Percentiles rank a stretch among this genome's conserved stretches.
phyloP scores from a whole-genome alignment of 192 early-diverging fungal genomes.

The Phlyctochytrium bullatum region DNA sequence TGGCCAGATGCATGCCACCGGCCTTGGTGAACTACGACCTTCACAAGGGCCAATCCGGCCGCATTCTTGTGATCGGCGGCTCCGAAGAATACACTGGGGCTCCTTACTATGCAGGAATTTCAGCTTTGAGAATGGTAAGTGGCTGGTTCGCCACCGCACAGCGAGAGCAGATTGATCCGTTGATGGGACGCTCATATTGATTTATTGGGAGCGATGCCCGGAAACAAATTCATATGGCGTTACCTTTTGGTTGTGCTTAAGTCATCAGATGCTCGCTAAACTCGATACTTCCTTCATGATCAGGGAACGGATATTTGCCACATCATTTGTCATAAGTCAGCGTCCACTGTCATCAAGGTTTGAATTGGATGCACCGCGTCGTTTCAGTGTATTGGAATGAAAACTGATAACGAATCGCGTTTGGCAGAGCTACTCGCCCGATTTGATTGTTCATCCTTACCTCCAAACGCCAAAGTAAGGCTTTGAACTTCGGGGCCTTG shows the following conservation, averaged over 20 bases:
- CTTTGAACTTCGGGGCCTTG: too few species aligned
- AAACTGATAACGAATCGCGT: not conserved
- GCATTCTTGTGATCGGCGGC: slow-evolving; percentile 73
- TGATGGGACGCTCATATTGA: too few species aligned
- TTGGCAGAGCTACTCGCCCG: slow-evolving; percentile 66
- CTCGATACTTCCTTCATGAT: not conserved
- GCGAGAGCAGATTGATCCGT: too few species aligned
- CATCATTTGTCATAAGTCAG: slow-evolving; percentile 80
- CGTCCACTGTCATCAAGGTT: slow-evolving; percentile 74
- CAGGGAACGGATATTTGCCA: slow-evolving; percentile 84
- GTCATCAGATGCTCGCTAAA: too few species aligned
- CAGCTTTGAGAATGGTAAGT: slow-evolving; percentile 66
- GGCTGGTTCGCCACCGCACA: too few species aligned
- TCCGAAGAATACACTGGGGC: slow-evolving; percentile 80
- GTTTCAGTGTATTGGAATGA: not conserved
- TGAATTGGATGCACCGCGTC: not conserved
- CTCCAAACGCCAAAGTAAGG: slow-evolving; percentile 34
- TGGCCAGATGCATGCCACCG: too few species aligned
- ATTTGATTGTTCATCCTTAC: slow-evolving; percentile 94
- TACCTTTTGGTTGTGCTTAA: too few species aligned
- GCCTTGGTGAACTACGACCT: too few species aligned
- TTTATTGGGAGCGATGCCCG: too few species aligned
- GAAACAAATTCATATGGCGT: too few species aligned
- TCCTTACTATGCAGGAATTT: slow-evolving; percentile 81
- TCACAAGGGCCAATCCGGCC: slow-evolving; percentile 79